Conservation (phyloP, 768 basidiomycete genomes). For the Leccinum fibrillosum region DNA sequence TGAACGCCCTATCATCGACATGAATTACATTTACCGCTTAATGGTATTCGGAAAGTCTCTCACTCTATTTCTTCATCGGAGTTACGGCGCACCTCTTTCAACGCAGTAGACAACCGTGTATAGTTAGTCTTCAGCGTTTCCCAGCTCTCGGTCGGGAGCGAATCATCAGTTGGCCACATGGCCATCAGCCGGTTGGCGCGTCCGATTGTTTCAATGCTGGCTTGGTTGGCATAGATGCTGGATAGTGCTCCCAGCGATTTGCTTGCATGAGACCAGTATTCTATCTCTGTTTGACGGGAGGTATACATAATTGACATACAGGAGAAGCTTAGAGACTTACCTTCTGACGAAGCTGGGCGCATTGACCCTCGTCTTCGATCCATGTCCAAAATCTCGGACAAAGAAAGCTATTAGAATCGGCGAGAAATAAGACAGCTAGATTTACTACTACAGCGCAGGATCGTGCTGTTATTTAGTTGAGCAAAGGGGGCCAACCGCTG, state of each 20-base stretch:
- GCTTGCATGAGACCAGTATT: constrained; percentile 71
- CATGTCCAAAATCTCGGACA: constrained; percentile 37
- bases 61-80: constrained; percentile 68
- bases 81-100: constrained; percentile 57
- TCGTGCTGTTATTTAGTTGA: not conserved
- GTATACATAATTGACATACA: constrained; percentile 8
- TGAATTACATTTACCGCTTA: constrained; percentile 7
- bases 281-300: constrained; percentile 51
- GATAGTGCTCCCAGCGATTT: constrained; percentile 56
- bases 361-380: constrained; percentile 61
- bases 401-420: not conserved
- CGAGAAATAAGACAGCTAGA: constrained; percentile 1
- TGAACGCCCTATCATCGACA: constrained; percentile 52
- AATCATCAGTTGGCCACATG: constrained; percentile 71
- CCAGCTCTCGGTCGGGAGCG: constrained; percentile 62
- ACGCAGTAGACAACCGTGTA: constrained; percentile 57
- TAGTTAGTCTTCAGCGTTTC: constrained; percentile 60
- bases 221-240: constrained; percentile 47
- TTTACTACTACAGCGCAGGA: constrained; percentile 2
- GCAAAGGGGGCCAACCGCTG: not conserved
- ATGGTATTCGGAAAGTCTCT: constrained; percentile 17
- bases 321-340: constrained; percentile 39
- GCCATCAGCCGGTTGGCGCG: constrained; percentile 72
- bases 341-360: constrained; percentile 76
- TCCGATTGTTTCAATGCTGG: constrained; percentile 56